Conservation (phyloP, 2,329 filamentous ascomycete genomes). For the Alternaria burnsii region DNA sequence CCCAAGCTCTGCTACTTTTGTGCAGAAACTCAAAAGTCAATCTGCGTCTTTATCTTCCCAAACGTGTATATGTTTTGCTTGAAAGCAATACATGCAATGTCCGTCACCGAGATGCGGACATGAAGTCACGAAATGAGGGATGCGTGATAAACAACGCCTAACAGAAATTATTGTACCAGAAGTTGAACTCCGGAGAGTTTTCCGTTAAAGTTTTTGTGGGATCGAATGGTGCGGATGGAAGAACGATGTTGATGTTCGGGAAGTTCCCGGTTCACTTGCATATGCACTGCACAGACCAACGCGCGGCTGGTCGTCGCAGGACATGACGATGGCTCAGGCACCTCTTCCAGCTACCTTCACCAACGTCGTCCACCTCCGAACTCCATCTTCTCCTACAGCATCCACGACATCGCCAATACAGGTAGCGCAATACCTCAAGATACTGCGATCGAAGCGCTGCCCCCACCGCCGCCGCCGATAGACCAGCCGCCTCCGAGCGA, state of each 20-base stretch:
- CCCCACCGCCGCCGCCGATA: slow-evolving; percentile 20
- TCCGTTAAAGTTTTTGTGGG: neutral
- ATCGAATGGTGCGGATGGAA: neutral
- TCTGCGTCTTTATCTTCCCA: too few relatives aligned
- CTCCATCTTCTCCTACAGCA: slow-evolving; percentile 1
- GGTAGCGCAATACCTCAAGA: neutral
- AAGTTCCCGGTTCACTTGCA: slow-evolving; percentile 1
- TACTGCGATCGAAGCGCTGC: slow-evolving; percentile 16
- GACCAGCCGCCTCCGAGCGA: slow-evolving; percentile 22
- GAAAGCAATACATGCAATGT: too few relatives aligned
- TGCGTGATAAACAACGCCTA: too few relatives aligned
- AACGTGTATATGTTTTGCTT: too few relatives aligned
- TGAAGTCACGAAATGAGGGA: too few relatives aligned
- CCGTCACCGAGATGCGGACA: too few relatives aligned
- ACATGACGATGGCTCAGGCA: slow-evolving; percentile 22
- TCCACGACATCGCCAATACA: neutral
- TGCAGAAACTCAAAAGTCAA: too few relatives aligned
- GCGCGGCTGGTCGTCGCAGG: slow-evolving; percentile 15
- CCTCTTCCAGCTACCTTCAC: slow-evolving; percentile 12
- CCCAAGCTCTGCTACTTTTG: too few relatives aligned
- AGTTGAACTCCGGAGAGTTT: too few relatives aligned
- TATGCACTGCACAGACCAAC: slow-evolving; percentile 10
- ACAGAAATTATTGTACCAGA: too few relatives aligned
- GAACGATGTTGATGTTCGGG: neutral
- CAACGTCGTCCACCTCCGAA: slow-evolving; percentile 5